Conservation (phyloP, 768 basidiomycete species). For the Tricholoma sp. region DNA sequence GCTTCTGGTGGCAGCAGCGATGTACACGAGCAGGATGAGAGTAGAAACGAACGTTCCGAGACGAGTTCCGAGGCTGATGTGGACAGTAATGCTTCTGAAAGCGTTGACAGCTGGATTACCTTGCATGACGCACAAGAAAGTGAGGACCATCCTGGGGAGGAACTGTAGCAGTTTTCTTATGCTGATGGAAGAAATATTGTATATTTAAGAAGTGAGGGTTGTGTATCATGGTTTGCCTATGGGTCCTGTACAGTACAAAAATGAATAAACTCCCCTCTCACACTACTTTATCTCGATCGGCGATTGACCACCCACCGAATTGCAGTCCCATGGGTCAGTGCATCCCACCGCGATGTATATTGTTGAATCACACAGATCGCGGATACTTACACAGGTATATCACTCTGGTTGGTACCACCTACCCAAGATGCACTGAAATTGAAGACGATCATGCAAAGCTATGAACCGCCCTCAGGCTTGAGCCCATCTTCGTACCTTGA, state of each 20-base stretch:
- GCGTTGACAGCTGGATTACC: constrained; percentile 68
- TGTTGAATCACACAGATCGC: neutral
- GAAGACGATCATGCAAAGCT: constrained; percentile 39
- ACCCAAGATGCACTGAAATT: constrained; percentile 38
- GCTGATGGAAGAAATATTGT: neutral
- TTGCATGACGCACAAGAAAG: constrained; percentile 27
- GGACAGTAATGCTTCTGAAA: constrained; percentile 54
- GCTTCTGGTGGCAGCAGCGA: constrained; percentile 9
- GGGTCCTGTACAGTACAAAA: neutral
- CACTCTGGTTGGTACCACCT: constrained; percentile 70
- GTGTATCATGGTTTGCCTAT: neutral
- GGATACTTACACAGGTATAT: constrained; percentile 34
- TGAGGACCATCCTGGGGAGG: neutral
- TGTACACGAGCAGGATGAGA: constrained; percentile 4
- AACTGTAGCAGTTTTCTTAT: neutral
- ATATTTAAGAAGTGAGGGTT: neutral
- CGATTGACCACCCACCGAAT: neutral
- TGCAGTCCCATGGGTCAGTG: neutral
- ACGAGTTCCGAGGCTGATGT: constrained; percentile 61
- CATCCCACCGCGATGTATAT: neutral
- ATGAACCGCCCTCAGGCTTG: constrained; percentile 16
- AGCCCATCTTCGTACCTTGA: constrained; percentile 43
- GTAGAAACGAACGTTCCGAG: constrained; percentile 25
- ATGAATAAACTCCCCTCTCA: neutral
- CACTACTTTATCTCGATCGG: neutral